Evolutionary conservation across 257 asterid genomes (phyloP).

Genomic region (Voacanga thouarsii): DNA sequence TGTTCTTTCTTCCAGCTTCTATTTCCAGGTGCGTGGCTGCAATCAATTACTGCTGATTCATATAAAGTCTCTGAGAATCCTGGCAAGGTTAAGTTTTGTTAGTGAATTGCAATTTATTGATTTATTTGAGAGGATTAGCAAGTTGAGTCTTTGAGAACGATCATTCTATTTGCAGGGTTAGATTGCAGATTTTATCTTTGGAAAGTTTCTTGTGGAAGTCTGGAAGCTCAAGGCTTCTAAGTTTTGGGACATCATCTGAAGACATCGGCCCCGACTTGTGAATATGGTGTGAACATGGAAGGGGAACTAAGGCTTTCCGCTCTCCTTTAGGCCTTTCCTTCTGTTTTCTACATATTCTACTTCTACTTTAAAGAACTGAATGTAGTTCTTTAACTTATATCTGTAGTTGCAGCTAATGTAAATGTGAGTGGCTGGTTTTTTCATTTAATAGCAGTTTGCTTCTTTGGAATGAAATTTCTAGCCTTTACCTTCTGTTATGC

Average conservation of each 20-base stretch:
- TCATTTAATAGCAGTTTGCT: background rate
- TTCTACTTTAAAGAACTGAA: background rate
- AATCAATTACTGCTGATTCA: constrained; percentile 46
- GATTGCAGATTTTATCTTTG: constrained; percentile 33
- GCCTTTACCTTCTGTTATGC: background rate
- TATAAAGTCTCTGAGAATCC: constrained; percentile 49
- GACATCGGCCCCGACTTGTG: constrained; percentile 16
- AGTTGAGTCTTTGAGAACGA: constrained; percentile 10
- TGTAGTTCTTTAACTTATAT: constrained; percentile 1
- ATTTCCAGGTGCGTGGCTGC: constrained; percentile 61
- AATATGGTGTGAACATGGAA: constrained; percentile 16
- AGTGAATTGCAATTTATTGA: constrained; percentile 1
- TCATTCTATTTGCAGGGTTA: constrained; percentile 43
- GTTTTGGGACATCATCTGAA: constrained; percentile 13
- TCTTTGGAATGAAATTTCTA: background rate
- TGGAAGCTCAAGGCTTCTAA: constrained; percentile 32
- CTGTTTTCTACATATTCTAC: background rate
- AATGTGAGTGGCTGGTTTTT: constrained; percentile 1
- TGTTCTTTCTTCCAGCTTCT: constrained; percentile 35
- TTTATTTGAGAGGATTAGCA: constrained; percentile 6
- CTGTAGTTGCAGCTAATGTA: constrained; percentile 22
- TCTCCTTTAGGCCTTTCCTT: background rate
- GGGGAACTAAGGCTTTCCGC: background rate
- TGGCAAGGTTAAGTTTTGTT: constrained; percentile 46
- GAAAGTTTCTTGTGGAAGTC: constrained; percentile 29